Evolutionary conservation across 768 basidiomycete genomes (phyloP), one percentile per base, ranked within the genome.

Genomic region (Phylloporus sp.): DNA sequence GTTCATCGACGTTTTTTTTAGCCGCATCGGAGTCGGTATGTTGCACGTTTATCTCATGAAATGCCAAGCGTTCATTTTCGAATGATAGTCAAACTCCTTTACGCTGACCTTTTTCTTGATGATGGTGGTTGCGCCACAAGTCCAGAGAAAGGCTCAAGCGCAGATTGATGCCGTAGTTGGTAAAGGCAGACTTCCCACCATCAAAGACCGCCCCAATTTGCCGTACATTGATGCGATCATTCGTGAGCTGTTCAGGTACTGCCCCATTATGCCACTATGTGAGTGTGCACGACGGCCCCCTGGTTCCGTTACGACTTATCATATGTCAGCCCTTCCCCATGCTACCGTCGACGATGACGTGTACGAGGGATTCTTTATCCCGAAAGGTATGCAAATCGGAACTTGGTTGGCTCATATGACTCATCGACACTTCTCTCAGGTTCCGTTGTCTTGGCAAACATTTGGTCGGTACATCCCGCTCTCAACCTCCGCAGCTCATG

Each of bases 281-380:
- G n/a, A 18, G 29, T n/a, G n/a, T n/a, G n/a, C n/a, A n/a, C n/a
- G n/a, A n/a, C n/a, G n/a, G n/a, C n/a, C n/a, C n/a, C n/a, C n/a
- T n/a, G n/a, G n/a, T n/a, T n/a, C n/a, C n/a, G n/a, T n/a, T n/a
- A n/a, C n/a, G n/a, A n/a, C n/a, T n/a, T n/a, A n/a, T n/a, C n/a
- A n/a, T n/a, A n/a, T n/a, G n/a, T n/a, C 18, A 60, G 65, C 52
- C 4, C n/a, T 68, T 14, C 60, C 68, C 1, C 68, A 64, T 48
- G 43, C 47, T 4, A 26, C 58, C 3, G 69, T 70, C 0, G 48
- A 68, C 23, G 71, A 73, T 28, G 73, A 74, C 31, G 46, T 65
- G 7, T 75, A 75, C 46, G 52, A 58, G 24, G 69, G 71, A 14
- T 75, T 75, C 44, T 59, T 73, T 8, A 82, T 82, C 38, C 80